These are phyloP conservation scores for Salix udensis DNA, from an alignment of 345 rosid species.

Conservation along the genomic window DNA sequence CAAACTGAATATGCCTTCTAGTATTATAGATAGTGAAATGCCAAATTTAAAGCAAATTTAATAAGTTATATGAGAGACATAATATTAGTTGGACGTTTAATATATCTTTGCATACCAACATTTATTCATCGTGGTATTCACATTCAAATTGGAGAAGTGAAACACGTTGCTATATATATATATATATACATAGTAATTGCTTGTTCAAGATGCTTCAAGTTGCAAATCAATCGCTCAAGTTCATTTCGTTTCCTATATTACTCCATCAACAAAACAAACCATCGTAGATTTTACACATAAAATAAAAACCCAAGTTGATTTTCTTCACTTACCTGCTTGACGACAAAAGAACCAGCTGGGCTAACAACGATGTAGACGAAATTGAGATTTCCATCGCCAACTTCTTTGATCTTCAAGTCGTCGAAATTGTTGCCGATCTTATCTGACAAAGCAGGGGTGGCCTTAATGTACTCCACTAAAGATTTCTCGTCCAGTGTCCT, in stretches of 20 bases:
- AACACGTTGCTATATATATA: background rate
- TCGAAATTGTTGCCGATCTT: constrained; percentile 53
- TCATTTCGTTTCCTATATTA: background rate
- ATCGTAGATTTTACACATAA: background rate
- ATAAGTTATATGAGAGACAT: background rate
- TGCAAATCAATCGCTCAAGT: background rate
- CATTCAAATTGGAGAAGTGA: background rate
- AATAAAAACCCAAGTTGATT: background rate
- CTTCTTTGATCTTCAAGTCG: constrained; percentile 69
- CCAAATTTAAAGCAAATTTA: background rate
- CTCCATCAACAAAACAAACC: background rate
- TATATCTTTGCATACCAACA: background rate
- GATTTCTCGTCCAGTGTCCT: constrained; percentile 66
- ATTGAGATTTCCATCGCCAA: constrained; percentile 96
- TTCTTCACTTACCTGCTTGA: constrained; percentile 61
- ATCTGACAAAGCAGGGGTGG: constrained; percentile 68
- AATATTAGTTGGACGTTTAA: background rate
- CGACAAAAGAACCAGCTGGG: constrained; percentile 66
- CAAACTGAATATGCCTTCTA: background rate
- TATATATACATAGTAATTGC: too few species aligned
- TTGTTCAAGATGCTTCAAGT: background rate
- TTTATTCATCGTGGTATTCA: background rate
- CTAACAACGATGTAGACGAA: constrained; percentile 72
- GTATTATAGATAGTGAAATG: background rate
- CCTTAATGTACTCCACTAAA: constrained; percentile 65